phyloP scores from a whole-genome alignment of 306 rosid species.

The Purshia tridentata region DNA sequence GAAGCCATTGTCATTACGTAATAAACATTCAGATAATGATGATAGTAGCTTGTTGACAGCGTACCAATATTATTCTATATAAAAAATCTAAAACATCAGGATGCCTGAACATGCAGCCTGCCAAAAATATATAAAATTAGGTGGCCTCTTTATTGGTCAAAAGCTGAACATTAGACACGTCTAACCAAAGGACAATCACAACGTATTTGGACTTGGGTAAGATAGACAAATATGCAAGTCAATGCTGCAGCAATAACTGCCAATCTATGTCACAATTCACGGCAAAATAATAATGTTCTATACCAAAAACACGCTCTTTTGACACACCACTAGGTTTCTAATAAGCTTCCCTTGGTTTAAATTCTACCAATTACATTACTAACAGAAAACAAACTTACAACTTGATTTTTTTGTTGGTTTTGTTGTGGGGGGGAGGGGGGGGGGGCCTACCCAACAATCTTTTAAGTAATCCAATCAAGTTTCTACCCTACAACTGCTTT shows the following conservation, averaged over 20 bases:
- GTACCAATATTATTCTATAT: neutral
- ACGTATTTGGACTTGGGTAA: neutral
- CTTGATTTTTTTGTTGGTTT: too few species aligned
- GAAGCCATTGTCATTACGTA: conserved; percentile 14
- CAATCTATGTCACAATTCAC: neutral
- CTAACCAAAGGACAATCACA: neutral
- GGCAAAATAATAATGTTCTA: neutral
- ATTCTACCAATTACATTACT: neutral
- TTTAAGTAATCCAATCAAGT: neutral
- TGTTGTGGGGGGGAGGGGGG: too few species aligned
- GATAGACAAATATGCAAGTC: neutral
- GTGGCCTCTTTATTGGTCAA: neutral
- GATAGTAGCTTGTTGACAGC: neutral
- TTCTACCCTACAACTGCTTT: neutral
- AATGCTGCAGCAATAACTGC: neutral
- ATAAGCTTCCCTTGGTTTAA: neutral
- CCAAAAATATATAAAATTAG: neutral
- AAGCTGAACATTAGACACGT: neutral
- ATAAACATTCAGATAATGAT: conserved; percentile 14
- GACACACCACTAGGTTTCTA: neutral
- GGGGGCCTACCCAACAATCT: neutral
- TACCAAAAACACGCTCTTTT: neutral
- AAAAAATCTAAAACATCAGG: neutral
- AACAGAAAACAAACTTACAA: neutral
- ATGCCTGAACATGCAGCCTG: conserved; percentile 6